Base-by-base conservation (phyloP, 257 asterid genomes). In the Knoxia roxburghii region DNA sequence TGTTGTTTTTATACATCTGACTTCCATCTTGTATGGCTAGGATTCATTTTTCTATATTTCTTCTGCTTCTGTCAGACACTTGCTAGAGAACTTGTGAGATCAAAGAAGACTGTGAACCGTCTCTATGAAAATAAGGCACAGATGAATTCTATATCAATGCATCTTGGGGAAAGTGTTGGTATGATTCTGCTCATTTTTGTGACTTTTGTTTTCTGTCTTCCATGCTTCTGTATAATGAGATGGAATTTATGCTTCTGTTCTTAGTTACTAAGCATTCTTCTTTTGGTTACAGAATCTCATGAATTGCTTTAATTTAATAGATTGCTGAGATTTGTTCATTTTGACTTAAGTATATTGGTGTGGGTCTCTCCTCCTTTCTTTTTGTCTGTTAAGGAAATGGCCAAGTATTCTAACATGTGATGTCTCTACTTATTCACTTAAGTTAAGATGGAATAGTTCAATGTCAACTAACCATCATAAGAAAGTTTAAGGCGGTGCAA, bases 151-250 rank as follows among this genome's bases (percentile, higher is more conserved):
- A 81, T 89, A 72, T 92, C 98, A 40, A 89, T 92, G 98, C 98
- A 92, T 78, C 90, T 92, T n/a, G 98, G 98, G 67, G 98, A 92
- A 83, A 89, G 92, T 76, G 92, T 92, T 30, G 98, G 96, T 92
- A 86, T 40, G 80, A 58, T 66, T 72, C 35, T 67, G 62, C 68
- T 71, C 39, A 45, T 26, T 62, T 60, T 46, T 67, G 60, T 52
- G 49, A 70, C 63, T 68, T 17, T 9, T 18, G 37, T 52, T 45
- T 24, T 26, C 6, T 21, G 24, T 45, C 70, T 65, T 68, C 65
- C 50, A 46, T 71, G 57, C 60, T 32, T 33, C 67, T 33, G 57
- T 54, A 45, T 55, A 0, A 24, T 43, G 15, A 48, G 21, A 45
- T 30, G 32, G 0, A 8, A 21, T 30, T 60, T 14, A 21, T 24